phyloP scores from a whole-genome alignment of 2,329 filamentous ascomycete species.

The Trichoderma endophyticum region DNA sequence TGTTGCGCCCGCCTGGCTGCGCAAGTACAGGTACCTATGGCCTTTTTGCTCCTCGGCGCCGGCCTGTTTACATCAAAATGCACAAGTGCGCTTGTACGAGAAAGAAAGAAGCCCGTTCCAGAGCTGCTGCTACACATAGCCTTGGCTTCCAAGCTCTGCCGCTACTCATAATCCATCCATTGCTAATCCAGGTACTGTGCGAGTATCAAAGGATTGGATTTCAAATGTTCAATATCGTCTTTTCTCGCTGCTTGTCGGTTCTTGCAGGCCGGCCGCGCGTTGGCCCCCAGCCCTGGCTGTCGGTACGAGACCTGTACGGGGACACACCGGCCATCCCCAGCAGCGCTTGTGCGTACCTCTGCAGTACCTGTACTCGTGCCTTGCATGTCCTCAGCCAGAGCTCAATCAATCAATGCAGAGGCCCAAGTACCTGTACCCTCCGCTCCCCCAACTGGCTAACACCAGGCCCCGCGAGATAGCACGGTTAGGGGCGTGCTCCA shows the following conservation, averaged over 20 bases:
- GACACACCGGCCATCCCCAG: background rate
- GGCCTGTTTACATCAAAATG: background rate
- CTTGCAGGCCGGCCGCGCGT: conserved; percentile 14
- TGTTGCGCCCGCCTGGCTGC: conserved; percentile 6
- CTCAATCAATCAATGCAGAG: background rate
- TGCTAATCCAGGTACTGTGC: background rate
- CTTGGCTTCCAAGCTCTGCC: background rate
- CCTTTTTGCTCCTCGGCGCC: background rate
- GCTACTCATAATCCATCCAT: background rate
- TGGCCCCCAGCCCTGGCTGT: background rate
- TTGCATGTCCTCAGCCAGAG: background rate
- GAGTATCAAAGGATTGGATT: background rate
- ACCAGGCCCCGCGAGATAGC: conserved; percentile 17
- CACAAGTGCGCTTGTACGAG: background rate
- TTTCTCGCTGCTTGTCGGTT: background rate
- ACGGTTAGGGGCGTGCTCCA: conserved; percentile 19
- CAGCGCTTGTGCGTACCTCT: background rate
- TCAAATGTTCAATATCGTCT: background rate
- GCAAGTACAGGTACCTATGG: background rate
- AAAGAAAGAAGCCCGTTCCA: background rate
- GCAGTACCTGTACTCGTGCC: background rate
- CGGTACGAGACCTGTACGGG: background rate
- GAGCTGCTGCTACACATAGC: background rate
- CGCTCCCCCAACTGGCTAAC: conserved; percentile 4
- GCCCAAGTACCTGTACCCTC: background rate